These are phyloP conservation scores for Lactarius akahatsu DNA, from an alignment of 768 basidiomycete species.

Conservation along the genomic window DNA sequence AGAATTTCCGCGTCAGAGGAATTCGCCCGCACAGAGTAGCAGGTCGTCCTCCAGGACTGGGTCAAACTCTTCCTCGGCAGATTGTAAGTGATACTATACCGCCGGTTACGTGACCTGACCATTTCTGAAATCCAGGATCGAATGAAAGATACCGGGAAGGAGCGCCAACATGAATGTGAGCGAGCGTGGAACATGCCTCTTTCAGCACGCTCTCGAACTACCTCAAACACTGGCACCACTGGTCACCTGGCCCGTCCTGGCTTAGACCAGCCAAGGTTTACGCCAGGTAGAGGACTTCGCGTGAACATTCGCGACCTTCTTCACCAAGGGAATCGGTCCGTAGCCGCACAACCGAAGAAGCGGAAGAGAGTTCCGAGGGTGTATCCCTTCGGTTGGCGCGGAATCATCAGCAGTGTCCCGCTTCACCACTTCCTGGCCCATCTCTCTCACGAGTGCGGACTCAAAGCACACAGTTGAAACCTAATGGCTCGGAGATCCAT, in stretches of 20 bases:
- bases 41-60: conserved; percentile 21
- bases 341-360: conserved; percentile 16
- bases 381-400: not conserved
- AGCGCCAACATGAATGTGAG: conserved; percentile 45
- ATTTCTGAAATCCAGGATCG: conserved; percentile 33
- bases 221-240: conserved; percentile 34
- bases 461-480: conserved; percentile 3
- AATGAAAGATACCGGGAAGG: conserved; percentile 35
- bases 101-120: not conserved
- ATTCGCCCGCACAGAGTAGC: conserved; percentile 21
- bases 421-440: conserved; percentile 14
- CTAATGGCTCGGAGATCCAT: conserved; percentile 21
- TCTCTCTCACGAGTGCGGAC: conserved; percentile 7
- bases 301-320: conserved; percentile 16
- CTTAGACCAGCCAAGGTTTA: conserved; percentile 6
- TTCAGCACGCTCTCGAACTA: conserved; percentile 39
- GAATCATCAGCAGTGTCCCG: conserved; percentile 7
- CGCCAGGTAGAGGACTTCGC: conserved; percentile 13
- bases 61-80: conserved; percentile 24
- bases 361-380: conserved; percentile 6
- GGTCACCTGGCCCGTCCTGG: conserved; percentile 37
- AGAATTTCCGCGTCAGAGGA: conserved; percentile 24
- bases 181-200: conserved; percentile 50
- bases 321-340: conserved; percentile 24
- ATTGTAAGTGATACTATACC: conserved; percentile 23